Conservation (phyloP, 345 rosid genomes). For the Arabidopsis suecica region DNA sequence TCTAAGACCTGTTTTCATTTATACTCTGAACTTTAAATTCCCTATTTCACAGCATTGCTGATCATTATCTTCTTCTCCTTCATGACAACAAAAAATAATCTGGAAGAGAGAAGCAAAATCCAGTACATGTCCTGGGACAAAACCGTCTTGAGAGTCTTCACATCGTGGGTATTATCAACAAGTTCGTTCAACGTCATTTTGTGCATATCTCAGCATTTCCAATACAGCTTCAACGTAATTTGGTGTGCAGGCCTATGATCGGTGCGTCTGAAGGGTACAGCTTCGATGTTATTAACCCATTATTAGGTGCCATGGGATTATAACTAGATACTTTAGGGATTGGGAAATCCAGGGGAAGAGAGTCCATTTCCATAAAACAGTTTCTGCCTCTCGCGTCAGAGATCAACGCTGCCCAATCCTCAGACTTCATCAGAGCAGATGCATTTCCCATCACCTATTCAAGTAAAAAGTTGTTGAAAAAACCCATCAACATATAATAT, state of each 20-base stretch:
- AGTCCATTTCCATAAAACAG: slow-evolving; percentile 81
- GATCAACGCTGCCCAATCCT: slow-evolving; percentile 85
- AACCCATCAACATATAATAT: background rate
- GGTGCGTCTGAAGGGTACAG: background rate
- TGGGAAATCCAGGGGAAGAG: slow-evolving; percentile 67
- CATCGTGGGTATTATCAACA: background rate
- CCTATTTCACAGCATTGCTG: background rate
- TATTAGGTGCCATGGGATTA: slow-evolving; percentile 51
- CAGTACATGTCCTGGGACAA: too few relatives aligned
- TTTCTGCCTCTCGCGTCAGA: slow-evolving; percentile 75
- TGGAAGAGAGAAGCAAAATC: slow-evolving; percentile 3
- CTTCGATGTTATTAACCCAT: background rate
- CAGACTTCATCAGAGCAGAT: slow-evolving; percentile 69
- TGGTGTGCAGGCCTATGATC: background rate
- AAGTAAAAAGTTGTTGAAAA: background rate
- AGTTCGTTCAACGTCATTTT: background rate
- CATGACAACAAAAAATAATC: background rate
- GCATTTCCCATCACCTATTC: slow-evolving; percentile 91
- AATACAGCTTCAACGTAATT: background rate
- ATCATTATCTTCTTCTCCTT: background rate
- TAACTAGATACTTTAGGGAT: slow-evolving; percentile 47
- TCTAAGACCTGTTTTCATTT: background rate
- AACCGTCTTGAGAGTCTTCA: background rate
- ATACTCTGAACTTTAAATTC: background rate
- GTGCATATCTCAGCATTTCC: background rate